These are phyloP conservation scores for Dryas alaskensis DNA, from an alignment of 306 rosid species.

Conservation along the genomic window DNA sequence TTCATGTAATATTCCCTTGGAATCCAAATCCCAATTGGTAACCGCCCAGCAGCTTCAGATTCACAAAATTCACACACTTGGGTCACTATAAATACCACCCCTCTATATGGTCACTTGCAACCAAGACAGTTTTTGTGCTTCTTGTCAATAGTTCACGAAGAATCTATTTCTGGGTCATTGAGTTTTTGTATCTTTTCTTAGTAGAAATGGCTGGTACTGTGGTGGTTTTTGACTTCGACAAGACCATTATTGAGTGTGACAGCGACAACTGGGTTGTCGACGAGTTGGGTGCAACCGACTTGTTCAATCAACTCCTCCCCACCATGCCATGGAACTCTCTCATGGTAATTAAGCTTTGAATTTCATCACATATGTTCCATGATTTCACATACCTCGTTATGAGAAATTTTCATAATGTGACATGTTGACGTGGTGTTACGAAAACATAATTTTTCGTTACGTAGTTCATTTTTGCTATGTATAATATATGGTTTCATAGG, in stretches of 20 bases:
- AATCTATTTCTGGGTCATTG: neutral
- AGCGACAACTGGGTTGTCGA: slow-evolving; percentile 83
- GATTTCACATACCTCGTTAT: neutral
- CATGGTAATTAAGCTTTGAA: slow-evolving; percentile 45
- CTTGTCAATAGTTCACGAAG: no score
- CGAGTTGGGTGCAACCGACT: slow-evolving; percentile 58
- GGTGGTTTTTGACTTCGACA: slow-evolving; percentile 75
- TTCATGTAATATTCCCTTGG: slow-evolving; percentile 49
- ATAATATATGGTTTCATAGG: neutral
- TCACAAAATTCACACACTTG: neutral
- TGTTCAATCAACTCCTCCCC: slow-evolving; percentile 63
- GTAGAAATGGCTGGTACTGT: slow-evolving; percentile 46
- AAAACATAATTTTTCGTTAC: no score
- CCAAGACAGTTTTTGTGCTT: neutral
- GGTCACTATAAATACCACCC: slow-evolving; percentile 44
- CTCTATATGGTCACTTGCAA: neutral
- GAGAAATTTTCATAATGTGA: no score
- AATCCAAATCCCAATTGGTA: slow-evolving; percentile 18
- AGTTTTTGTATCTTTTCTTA: neutral
- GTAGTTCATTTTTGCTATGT: no score
- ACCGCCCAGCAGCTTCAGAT: neutral
- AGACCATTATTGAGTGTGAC: slow-evolving; percentile 71
- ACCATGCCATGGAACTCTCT: slow-evolving; percentile 90
- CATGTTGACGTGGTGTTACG: no score
- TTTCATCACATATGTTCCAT: no score